Conservation (phyloP, 352 stramenopile species). For the Phytophthora brassicae region DNA sequence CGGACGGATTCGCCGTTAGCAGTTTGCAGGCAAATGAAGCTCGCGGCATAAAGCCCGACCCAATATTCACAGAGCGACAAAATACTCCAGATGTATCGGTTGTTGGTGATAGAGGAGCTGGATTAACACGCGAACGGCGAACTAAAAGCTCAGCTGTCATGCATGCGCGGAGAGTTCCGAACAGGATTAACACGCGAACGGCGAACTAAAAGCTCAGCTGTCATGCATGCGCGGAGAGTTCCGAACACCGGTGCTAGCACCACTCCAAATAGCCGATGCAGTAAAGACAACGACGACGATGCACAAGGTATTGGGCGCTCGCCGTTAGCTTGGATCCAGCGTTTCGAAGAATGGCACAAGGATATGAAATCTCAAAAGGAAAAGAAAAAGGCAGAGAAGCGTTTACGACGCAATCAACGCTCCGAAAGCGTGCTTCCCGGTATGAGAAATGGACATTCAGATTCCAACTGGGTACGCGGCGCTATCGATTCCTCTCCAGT, state of each 20-base stretch:
- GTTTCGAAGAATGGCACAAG: conserved; percentile 82
- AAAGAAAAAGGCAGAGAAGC: conserved; percentile 76
- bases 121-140: conserved; percentile 42
- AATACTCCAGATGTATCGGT: conserved; percentile 9
- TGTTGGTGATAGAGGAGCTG: conserved; percentile 21
- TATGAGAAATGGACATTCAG: conserved; percentile 16
- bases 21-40: conserved; percentile 41
- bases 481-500: conserved; percentile 35
- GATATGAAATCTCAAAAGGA: conserved; percentile 79
- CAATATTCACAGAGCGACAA: conserved; percentile 19
- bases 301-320: conserved; percentile 48
- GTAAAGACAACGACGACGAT: conserved; percentile 41
- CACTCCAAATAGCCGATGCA: conserved; percentile 10
- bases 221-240: conserved; percentile 43
- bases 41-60: conserved; percentile 43
- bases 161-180: conserved; percentile 38
- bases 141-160: conserved; percentile 77
- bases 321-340: conserved; percentile 75
- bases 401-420: conserved; percentile 48
- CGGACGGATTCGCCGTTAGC: conserved; percentile 24
- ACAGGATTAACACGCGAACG: conserved; percentile 39
- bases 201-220: conserved; percentile 74
- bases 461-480: conserved; percentile 18
- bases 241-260: conserved; percentile 23
- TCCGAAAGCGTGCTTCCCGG: conserved; percentile 30